Evolutionary conservation across 345 rosid species (phyloP).

Genomic region (Luvunga scandens): DNA sequence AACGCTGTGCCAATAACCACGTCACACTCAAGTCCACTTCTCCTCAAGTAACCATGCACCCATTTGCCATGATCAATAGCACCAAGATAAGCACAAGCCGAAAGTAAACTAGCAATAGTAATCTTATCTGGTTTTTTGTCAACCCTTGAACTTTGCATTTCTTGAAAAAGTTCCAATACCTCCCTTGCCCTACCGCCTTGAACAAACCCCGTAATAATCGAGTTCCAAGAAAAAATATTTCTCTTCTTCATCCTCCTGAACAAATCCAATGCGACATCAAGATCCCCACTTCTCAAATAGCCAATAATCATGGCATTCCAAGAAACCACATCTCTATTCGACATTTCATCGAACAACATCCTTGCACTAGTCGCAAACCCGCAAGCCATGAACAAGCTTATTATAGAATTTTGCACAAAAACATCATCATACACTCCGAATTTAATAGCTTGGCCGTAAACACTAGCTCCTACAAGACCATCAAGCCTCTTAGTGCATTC

Average conservation of each 20-base stretch:
- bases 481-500: conserved; percentile 38
- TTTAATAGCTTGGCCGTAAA: conserved; percentile 46
- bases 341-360: conserved; percentile 61
- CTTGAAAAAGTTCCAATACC: conserved; percentile 49
- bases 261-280: conserved; percentile 39
- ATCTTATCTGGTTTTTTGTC: conserved; percentile 45
- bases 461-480: conserved; percentile 24
- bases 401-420: conserved; percentile 47
- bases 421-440: conserved; percentile 36
- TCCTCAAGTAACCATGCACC: conserved; percentile 44
- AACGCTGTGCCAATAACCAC: conserved; percentile 50
- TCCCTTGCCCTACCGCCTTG: conserved; percentile 53
- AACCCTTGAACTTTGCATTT: conserved; percentile 34
- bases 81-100: conserved; percentile 67
- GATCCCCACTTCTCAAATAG: conserved; percentile 46
- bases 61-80: conserved; percentile 52
- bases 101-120: conserved; percentile 49
- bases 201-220: conserved; percentile 54
- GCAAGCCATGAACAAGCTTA: conserved; percentile 30
- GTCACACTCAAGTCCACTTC: conserved; percentile 48
- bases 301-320: conserved; percentile 58
- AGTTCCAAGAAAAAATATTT: conserved; percentile 54
- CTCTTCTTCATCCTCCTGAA: conserved; percentile 37
- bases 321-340: conserved; percentile 44
- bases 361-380: conserved; percentile 29